Conservation (phyloP, 306 rosid species). For the Geum urbanum region DNA sequence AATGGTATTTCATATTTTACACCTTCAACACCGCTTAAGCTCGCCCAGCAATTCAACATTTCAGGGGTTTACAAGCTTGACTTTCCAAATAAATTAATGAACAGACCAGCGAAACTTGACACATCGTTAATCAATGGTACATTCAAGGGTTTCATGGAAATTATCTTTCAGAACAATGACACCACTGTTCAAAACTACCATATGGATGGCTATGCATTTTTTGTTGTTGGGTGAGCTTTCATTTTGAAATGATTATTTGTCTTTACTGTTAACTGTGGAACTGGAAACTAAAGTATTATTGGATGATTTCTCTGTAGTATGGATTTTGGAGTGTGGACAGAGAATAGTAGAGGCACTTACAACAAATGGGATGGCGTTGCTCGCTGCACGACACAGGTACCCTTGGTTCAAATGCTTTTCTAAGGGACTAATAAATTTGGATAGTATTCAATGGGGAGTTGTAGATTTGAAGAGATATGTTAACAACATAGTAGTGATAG, state of each 20-base stretch:
- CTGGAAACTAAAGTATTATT: slow-evolving; percentile 12
- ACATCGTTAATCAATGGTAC: slow-evolving; percentile 76
- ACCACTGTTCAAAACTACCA: slow-evolving; percentile 77
- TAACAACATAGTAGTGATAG: too few relatives aligned
- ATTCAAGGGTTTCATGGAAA: slow-evolving; percentile 71
- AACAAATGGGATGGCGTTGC: slow-evolving; percentile 87
- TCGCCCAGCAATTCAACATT: slow-evolving; percentile 68
- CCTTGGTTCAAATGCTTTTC: background rate
- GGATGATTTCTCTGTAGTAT: slow-evolving; percentile 49
- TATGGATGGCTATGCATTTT: slow-evolving; percentile 80
- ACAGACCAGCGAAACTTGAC: slow-evolving; percentile 64
- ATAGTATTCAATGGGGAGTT: background rate
- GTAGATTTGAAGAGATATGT: background rate
- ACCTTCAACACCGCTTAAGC: slow-evolving; percentile 71
- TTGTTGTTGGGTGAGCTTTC: slow-evolving; percentile 73
- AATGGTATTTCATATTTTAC: slow-evolving; percentile 79
- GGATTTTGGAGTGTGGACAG: slow-evolving; percentile 88
- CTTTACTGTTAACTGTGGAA: background rate
- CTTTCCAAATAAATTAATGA: slow-evolving; percentile 69
- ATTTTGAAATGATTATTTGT: slow-evolving; percentile 6
- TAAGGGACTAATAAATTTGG: background rate
- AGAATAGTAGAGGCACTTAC: slow-evolving; percentile 72
- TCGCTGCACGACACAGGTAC: slow-evolving; percentile 76
- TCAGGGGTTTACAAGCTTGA: slow-evolving; percentile 73
- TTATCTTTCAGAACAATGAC: slow-evolving; percentile 79